Conservation (phyloP, 2,329 filamentous ascomycete genomes). For the Colletotrichum karsti region DNA sequence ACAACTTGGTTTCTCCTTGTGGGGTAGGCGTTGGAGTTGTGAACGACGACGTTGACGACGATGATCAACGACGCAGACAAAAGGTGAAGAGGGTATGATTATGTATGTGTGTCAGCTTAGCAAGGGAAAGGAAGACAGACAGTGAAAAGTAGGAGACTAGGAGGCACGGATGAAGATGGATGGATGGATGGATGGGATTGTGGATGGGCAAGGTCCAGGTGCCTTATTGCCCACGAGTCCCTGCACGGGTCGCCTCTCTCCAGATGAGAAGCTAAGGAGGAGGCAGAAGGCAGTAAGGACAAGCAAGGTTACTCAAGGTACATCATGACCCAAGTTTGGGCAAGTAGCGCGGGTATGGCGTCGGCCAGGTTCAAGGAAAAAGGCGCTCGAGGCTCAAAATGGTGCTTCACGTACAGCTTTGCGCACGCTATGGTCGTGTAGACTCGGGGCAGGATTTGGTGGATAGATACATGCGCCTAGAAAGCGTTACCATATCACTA, state of each 20-base stretch:
- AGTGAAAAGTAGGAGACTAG: neutral
- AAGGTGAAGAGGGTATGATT: neutral
- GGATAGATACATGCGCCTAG: neutral
- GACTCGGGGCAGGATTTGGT: neutral
- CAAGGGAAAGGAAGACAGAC: neutral
- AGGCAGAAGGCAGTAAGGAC: neutral
- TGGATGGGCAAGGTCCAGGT: constrained; percentile 11
- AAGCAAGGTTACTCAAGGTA: neutral
- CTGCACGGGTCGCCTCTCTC: constrained; percentile 11
- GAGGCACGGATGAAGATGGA: neutral
- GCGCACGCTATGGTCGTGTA: neutral
- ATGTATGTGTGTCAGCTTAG: constrained; percentile 11
- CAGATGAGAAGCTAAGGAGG: neutral
- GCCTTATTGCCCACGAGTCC: neutral
- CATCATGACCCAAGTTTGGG: constrained; percentile 6
- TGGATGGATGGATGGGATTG: neutral
- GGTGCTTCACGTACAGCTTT: neutral
- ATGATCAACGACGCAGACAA: neutral
- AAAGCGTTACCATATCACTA: neutral
- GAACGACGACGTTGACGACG: neutral
- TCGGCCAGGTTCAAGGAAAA: neutral
- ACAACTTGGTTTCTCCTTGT: neutral
- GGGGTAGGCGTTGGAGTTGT: neutral
- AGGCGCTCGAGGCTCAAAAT: neutral
- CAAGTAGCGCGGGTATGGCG: neutral